Percentiles rank a stretch among this genome's conserved stretches.
Conservation (phyloP, 306 rosid species). For the Trichosanthes truncata region DNA sequence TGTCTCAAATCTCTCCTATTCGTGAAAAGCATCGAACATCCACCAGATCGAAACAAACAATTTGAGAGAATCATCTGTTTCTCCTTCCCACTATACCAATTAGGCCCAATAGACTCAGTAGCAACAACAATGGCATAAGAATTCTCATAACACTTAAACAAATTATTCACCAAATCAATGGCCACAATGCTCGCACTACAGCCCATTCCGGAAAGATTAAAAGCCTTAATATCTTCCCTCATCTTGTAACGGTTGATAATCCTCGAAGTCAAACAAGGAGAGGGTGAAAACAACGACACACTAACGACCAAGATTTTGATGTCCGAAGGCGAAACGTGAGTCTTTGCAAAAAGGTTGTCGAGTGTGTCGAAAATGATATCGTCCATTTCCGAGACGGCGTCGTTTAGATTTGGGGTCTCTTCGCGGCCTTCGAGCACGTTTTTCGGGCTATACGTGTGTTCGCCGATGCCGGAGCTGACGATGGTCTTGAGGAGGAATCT, state of each 20-base stretch:
- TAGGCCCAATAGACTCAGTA: constrained; percentile 58
- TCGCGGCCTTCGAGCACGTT: constrained; percentile 49
- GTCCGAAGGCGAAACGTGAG: constrained; percentile 36
- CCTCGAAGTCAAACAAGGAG: constrained; percentile 61
- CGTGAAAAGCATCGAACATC: constrained; percentile 64
- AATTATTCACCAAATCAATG: constrained; percentile 52
- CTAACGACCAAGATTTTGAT: constrained; percentile 63
- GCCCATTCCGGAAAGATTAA: constrained; percentile 84
- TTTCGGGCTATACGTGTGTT: constrained; percentile 57
- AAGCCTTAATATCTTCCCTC: constrained; percentile 47
- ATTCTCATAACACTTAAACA: constrained; percentile 39
- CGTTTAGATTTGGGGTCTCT: constrained; percentile 15
- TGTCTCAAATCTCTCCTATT: constrained; percentile 25
- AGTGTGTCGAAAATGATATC: constrained; percentile 59
- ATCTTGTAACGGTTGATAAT: constrained; percentile 62
- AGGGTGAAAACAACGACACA: constrained; percentile 56
- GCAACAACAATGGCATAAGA: constrained; percentile 49
- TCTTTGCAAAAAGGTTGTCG: constrained; percentile 37
- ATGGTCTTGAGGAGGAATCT: constrained; percentile 60
- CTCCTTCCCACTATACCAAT: constrained; percentile 69
- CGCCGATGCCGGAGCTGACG: constrained; percentile 66
- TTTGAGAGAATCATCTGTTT: constrained; percentile 67
- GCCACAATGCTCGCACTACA: constrained; percentile 70
- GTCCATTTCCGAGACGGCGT: constrained; percentile 42
- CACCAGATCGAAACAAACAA: constrained; percentile 70